Evolutionary conservation across 2,329 filamentous ascomycete genomes (phyloP).

Genomic region (Verticillium tricorpus): DNA sequence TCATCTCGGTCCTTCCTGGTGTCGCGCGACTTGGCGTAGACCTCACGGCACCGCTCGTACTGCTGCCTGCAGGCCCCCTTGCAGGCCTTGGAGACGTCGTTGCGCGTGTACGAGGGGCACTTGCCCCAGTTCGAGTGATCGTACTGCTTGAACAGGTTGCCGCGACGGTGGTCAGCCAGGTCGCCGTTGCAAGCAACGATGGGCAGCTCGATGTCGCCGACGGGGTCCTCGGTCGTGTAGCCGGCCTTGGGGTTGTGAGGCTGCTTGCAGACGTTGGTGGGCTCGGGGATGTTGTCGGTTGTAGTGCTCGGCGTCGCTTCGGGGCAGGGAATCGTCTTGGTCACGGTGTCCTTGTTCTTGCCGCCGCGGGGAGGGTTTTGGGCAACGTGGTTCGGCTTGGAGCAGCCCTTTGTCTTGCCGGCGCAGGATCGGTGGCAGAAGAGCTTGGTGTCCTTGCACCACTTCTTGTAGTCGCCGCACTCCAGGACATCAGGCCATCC

Average conservation of each 20-base stretch:
- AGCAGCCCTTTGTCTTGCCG: conserved; percentile 30
- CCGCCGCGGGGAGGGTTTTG: conserved; percentile 34
- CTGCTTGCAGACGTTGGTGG: conserved; percentile 49
- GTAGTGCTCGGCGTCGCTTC: conserved; percentile 19
- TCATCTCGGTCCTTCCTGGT: conserved; percentile 15
- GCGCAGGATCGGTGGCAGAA: conserved; percentile 35
- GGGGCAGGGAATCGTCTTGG: conserved; percentile 23
- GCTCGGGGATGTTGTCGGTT: conserved; percentile 34
- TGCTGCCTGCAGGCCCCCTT: conserved; percentile 49
- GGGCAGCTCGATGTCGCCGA: conserved; percentile 48
- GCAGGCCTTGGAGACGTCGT: conserved; percentile 35
- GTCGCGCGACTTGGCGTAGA: conserved; percentile 46
- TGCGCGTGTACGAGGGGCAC: conserved; percentile 40
- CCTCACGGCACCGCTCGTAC: conserved; percentile 40
- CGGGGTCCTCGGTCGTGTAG: conserved; percentile 60
- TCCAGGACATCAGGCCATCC: conserved; percentile 43
- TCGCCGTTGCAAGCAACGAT: conserved; percentile 52
- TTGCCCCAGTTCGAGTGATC: conserved; percentile 32
- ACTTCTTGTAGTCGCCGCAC: conserved; percentile 46
- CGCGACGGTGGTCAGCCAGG: conserved; percentile 29
- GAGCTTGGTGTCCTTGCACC: conserved; percentile 37
- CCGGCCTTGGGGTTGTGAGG: conserved; percentile 52
- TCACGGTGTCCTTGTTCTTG: conserved; percentile 19
- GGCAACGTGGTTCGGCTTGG: conserved; percentile 38
- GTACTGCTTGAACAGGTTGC: conserved; percentile 51